Base-by-base conservation (phyloP, 352 stramenopile species). In the Pythium plurisporium region DNA sequence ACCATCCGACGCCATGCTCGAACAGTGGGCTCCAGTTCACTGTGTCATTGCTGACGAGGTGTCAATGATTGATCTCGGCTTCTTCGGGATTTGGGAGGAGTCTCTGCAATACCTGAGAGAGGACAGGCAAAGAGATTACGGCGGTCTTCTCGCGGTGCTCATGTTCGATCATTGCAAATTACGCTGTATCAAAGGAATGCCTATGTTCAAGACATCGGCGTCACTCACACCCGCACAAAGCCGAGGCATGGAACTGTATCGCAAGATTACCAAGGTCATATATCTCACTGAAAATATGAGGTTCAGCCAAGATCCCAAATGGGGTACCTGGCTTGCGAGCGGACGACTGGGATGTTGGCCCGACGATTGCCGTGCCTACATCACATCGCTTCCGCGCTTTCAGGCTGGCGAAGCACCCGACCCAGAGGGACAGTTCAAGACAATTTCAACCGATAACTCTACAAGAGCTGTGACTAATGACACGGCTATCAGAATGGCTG, bases 71-170 rank as follows among this genome's bases (percentile, higher is more conserved):
- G 54, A 67, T 33, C 26, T 73, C 4, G 42, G 22, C 1, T 63
- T 69, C 22, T 64, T 72, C 23, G 56, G 65, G 1, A 22, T 72
- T 2, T 72, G 65, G 59, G 60, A 66, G 55, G 65, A 69, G 49
- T 52, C 65, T 4, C 22, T 69, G 3, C 52, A 30, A 0, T n/a
- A 60, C 4, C 23, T 22, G 10, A 48, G 33, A 42, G 51, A 44
- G 19, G 26, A 50, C 30, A 2, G 29, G n/a, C 15, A 15, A 36
- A 1, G 59, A 22, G 11, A 14, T 1, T 59, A 64, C 15, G 54
- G 54, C 10, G 54, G 54, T 0, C 22, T 61, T 14, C 2, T 61
- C 2, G 33, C 22, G 1, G 54, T 61, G 6, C 31, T 61, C 17
- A 61, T 42, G 64, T 33, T 52, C 26, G 45, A 52, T n/a, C 42